Base-by-base conservation (phyloP, 1,284 basidiomycete genomes). In the Moniliophthora roreri region DNA sequence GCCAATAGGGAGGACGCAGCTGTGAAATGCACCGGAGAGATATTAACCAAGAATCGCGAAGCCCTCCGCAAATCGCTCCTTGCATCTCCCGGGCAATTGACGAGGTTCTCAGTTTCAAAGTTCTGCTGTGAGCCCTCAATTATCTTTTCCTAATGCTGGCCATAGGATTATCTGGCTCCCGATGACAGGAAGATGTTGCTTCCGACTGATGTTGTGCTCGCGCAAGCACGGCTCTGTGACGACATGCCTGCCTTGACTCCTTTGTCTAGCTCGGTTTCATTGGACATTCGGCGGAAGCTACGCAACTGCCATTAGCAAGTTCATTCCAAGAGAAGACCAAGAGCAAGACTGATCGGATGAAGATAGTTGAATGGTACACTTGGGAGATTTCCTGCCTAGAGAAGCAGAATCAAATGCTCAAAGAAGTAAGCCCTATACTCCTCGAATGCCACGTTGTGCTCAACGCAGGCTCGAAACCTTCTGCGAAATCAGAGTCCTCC, bases 321-420 rank as follows among this genome's bases (percentile, higher is more conserved):
- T 48, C 10, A 18, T 36, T 16, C 47, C 47, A 16, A 48, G 11
- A 1, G 26, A 48, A 9, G 1, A 23, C n/a, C n/a, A n/a, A n/a
- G n/a, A n/a, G n/a, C n/a, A n/a, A n/a, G n/a, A n/a, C 36, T 32
- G 32, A 48, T 35, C n/a, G 20, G 6, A 36, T 18, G 6, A 26
- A 32, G n/a, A 48, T 32, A 18, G 32, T 38, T 4, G 47, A 48
- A 38, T 48, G 47, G 47, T 48, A 48, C 18, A 18, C 47, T 11
- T 48, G 32, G 28, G 47, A 48, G 18, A 48, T 48, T 32, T 4
- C 47, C 7, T 16, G 47, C n/a, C 23, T 48, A 15, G 18, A 24
- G 15, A 35, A 34, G n/a, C 26, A 32, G 32, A 48, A 48, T 20
- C 24, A 23, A 16, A 5, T 40, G 39, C n/a, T 40, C 16, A 40